phyloP scores from a whole-genome alignment of 129 eudicot genomes.

The Centella asiatica region DNA sequence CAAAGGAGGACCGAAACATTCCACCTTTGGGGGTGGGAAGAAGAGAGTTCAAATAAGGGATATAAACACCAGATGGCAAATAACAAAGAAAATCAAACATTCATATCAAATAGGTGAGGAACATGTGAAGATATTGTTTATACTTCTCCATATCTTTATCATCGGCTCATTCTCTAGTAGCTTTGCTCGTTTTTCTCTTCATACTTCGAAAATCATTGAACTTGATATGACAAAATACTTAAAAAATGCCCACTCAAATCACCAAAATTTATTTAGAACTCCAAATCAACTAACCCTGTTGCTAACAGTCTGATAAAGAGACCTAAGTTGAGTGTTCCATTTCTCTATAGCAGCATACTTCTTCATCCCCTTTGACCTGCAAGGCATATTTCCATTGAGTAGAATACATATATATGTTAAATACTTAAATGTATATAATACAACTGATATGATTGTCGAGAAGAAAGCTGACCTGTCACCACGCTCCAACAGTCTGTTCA shows the following conservation, averaged over 20 bases:
- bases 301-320: constrained; percentile 72
- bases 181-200: neutral
- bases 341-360: constrained; percentile 91
- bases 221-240: neutral
- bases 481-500: constrained; percentile 83
- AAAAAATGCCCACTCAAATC: neutral
- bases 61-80: neutral
- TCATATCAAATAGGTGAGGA: neutral
- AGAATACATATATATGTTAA: neutral
- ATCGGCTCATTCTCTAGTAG: neutral
- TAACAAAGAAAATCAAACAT: neutral
- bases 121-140: neutral
- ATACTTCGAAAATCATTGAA: neutral
- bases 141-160: neutral
- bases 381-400: neutral
- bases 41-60: neutral
- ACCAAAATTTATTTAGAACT: neutral
- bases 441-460: no score
- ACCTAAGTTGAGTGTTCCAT: constrained; percentile 92
- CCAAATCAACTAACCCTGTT: constrained; percentile 68
- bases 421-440: neutral
- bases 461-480: constrained; percentile 66
- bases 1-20: no score
- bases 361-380: constrained; percentile 92
- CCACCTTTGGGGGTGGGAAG: neutral